A percentile compares a stretch with the other conserved stretches of the same genome.
These are phyloP conservation scores for Diaporthe batatas DNA, from an alignment of 2,329 filamentous ascomycete genomes.

Conservation along the genomic window DNA sequence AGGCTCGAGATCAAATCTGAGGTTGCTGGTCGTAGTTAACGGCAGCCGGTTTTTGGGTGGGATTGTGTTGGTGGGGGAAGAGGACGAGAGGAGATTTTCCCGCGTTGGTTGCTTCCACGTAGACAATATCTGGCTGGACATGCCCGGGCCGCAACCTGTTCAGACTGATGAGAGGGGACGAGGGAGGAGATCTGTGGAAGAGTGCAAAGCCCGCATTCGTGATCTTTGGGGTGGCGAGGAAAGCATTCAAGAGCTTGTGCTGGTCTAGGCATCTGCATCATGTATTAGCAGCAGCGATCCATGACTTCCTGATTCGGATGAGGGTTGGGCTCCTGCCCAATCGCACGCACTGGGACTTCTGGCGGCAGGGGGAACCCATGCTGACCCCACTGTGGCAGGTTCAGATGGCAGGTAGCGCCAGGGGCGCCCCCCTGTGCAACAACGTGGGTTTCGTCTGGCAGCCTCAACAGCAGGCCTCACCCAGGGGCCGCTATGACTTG, in stretches of 20 bases:
- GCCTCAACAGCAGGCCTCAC: no score
- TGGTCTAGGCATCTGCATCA: not conserved
- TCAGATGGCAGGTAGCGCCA: slow-evolving; percentile 12
- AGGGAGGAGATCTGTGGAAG: no score
- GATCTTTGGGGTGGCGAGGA: not conserved
- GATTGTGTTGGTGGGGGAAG: not conserved
- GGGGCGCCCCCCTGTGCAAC: slow-evolving; percentile 23
- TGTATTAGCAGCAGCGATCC: not conserved
- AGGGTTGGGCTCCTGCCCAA: slow-evolving; percentile 18
- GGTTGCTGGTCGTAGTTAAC: not conserved
- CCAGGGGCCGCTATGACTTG: not conserved
- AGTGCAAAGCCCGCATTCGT: no score
- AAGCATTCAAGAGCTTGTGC: not conserved
- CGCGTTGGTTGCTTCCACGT: not conserved
- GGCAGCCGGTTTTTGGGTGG: no score
- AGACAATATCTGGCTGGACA: no score
- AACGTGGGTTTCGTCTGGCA: no score
- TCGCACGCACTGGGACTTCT: not conserved
- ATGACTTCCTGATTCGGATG: slow-evolving; percentile 35
- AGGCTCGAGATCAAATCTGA: not conserved
- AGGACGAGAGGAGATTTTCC: not conserved
- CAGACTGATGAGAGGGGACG: no score
- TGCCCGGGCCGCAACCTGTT: no score
- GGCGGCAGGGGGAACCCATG: slow-evolving; percentile 21
- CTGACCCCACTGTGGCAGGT: not conserved